These are phyloP conservation scores for Trichoderma koningiopsis DNA, from an alignment of 2,329 filamentous ascomycete genomes.

Conservation along the genomic window DNA sequence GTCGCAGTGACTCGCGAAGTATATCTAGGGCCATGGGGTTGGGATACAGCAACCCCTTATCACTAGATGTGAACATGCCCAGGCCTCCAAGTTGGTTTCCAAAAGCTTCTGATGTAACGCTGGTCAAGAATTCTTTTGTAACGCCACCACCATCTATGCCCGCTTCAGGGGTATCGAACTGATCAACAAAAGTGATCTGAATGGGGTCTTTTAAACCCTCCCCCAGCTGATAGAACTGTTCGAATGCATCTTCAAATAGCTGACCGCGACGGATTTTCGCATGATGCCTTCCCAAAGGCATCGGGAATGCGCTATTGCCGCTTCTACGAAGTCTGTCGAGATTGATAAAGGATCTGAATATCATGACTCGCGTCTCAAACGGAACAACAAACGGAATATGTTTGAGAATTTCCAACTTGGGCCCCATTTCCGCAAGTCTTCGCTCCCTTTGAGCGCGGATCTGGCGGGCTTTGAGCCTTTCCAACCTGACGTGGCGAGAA, in stretches of 20 bases:
- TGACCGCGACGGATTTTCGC: slow-evolving; percentile 77
- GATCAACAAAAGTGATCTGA: slow-evolving; percentile 93
- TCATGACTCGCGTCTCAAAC: slow-evolving; percentile 85
- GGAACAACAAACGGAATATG: slow-evolving; percentile 98
- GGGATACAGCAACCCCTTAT: slow-evolving; percentile 83
- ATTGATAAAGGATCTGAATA: slow-evolving; percentile 90
- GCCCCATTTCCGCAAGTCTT: slow-evolving; percentile 76
- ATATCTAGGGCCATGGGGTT: slow-evolving; percentile 79
- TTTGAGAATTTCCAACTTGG: slow-evolving; percentile 84
- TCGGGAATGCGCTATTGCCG: slow-evolving; percentile 27
- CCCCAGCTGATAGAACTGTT: slow-evolving; percentile 78
- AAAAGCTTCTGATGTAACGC: slow-evolving; percentile 84
- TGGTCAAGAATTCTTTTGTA: slow-evolving; percentile 94
- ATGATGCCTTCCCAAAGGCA: slow-evolving; percentile 61
- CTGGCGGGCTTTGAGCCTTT: slow-evolving; percentile 65
- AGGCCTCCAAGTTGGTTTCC: slow-evolving; percentile 48
- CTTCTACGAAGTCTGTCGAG: slow-evolving; percentile 57
- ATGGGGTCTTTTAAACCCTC: slow-evolving; percentile 91
- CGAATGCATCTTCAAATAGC: slow-evolving; percentile 83
- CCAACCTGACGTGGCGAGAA: slow-evolving; percentile 64
- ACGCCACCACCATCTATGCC: slow-evolving; percentile 97
- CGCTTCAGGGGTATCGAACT: slow-evolving; percentile 82
- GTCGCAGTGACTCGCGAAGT: slow-evolving; percentile 59
- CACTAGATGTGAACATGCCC: slow-evolving; percentile 78
- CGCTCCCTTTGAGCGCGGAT: slow-evolving; percentile 68